A percentile compares a stretch with the other conserved stretches of the same genome.
phyloP scores from a whole-genome alignment of 805 yeast species.

The Candida corydali region DNA sequence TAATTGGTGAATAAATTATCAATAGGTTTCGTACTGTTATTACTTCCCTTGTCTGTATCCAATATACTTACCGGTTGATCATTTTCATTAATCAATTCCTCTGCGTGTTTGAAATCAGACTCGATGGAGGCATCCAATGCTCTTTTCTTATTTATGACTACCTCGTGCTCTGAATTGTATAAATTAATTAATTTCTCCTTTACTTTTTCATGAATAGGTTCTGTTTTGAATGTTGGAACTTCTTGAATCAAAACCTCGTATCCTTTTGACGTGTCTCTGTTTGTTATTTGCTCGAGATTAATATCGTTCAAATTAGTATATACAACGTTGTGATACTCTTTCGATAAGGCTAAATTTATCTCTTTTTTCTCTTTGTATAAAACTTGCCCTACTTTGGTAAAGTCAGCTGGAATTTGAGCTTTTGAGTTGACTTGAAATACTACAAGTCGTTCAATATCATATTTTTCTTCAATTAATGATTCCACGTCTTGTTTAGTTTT shows the following conservation, averaged over 20 bases:
- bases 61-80: conserved; percentile 21
- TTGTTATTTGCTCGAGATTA: conserved; percentile 7
- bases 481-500: neutral
- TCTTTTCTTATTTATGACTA: conserved; percentile 16
- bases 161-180: conserved; percentile 14
- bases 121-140: conserved; percentile 20
- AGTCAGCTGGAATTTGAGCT: neutral
- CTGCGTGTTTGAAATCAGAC: conserved; percentile 29
- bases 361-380: neutral
- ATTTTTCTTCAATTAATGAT: neutral
- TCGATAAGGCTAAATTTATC: neutral
- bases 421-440: neutral
- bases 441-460: neutral
- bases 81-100: conserved; percentile 26
- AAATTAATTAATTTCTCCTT: conserved; percentile 11
- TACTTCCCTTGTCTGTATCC: conserved; percentile 5
- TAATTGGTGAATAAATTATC: conserved; percentile 56
- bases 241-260: conserved; percentile 15
- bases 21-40: conserved; percentile 1
- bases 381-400: neutral
- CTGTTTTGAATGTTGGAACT: neutral
- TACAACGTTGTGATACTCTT: neutral
- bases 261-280: conserved; percentile 14
- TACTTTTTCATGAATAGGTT: neutral
- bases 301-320: neutral